Conservation (phyloP, 2,329 filamentous ascomycete genomes). For the Aureobasidium sp. region DNA sequence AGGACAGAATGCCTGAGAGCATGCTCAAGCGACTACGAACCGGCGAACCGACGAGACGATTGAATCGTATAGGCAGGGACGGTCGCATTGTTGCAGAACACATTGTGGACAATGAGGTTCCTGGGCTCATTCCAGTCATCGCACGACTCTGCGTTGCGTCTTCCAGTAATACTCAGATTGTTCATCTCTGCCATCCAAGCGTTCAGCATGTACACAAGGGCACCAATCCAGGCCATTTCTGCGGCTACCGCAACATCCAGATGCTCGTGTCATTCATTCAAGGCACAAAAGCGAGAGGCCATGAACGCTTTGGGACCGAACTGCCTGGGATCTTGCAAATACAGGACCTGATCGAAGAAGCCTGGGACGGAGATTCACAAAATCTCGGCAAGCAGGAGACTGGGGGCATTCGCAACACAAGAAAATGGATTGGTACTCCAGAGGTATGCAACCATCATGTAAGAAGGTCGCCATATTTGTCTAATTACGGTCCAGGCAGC, state of each 20-base stretch:
- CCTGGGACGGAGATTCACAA: constrained; percentile 83
- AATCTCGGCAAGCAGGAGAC: constrained; percentile 65
- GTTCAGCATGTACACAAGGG: constrained; percentile 77
- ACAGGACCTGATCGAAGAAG: constrained; percentile 76
- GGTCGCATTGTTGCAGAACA: constrained; percentile 34
- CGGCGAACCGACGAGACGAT: constrained; percentile 26
- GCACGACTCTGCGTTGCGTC: constrained; percentile 46
- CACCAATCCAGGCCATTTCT: constrained; percentile 67
- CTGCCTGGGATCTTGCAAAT: constrained; percentile 70
- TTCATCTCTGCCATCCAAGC: constrained; percentile 68
- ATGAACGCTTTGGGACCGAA: constrained; percentile 48
- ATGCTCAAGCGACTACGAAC: constrained; percentile 29
- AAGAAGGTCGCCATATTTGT: not conserved
- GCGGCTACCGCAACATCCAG: constrained; percentile 90
- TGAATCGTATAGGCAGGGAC: constrained; percentile 32
- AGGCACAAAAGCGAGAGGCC: constrained; percentile 46
- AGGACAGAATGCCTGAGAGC: constrained; percentile 35
- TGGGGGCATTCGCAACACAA: constrained; percentile 71
- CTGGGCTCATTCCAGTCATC: constrained; percentile 34
- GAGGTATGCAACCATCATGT: constrained; percentile 38
- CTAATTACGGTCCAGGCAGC: not conserved
- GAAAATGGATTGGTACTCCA: constrained; percentile 90
- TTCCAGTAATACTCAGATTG: constrained; percentile 56
- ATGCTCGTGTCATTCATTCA: constrained; percentile 75
- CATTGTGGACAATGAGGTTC: constrained; percentile 31